Conservation (phyloP, 441 rosid species). For the Breynia disticha region DNA sequence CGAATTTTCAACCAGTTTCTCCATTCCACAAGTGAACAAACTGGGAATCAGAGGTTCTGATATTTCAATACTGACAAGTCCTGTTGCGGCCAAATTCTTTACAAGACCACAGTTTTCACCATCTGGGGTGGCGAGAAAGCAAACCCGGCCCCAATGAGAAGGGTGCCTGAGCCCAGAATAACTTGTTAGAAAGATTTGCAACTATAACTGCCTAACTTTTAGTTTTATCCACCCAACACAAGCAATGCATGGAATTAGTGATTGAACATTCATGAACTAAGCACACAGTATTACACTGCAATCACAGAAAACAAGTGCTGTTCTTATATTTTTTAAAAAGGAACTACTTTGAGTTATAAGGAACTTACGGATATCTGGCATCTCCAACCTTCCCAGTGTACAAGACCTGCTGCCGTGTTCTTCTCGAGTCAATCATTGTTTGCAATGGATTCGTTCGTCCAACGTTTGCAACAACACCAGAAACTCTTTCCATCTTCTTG, state of each 20-base stretch:
- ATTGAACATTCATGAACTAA: not conserved
- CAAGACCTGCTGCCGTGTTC: constrained; percentile 67
- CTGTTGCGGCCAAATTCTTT: constrained; percentile 69
- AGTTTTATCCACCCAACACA: not conserved
- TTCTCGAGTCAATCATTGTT: constrained; percentile 71
- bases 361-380: constrained; percentile 92
- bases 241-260: not conserved
- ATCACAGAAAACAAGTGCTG: too few relatives aligned
- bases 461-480: constrained; percentile 84
- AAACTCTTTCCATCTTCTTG: constrained; percentile 69
- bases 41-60: constrained; percentile 37
- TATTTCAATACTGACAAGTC: constrained; percentile 58
- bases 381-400: constrained; percentile 95
- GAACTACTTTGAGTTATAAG: not conserved
- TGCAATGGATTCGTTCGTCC: constrained; percentile 88
- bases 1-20: constrained; percentile 45
- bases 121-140: constrained; percentile 90
- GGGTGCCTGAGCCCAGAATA: constrained; percentile 64
- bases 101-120: constrained; percentile 98
- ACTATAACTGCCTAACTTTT: constrained; percentile 1
- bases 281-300: not conserved
- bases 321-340: not conserved
- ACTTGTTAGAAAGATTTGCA: constrained; percentile 6
- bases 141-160: constrained; percentile 95
- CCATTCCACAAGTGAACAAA: constrained; percentile 61